Conservation (phyloP, 495 filamentous ascomycete genomes). For the Aspergillus ellipticus region DNA sequence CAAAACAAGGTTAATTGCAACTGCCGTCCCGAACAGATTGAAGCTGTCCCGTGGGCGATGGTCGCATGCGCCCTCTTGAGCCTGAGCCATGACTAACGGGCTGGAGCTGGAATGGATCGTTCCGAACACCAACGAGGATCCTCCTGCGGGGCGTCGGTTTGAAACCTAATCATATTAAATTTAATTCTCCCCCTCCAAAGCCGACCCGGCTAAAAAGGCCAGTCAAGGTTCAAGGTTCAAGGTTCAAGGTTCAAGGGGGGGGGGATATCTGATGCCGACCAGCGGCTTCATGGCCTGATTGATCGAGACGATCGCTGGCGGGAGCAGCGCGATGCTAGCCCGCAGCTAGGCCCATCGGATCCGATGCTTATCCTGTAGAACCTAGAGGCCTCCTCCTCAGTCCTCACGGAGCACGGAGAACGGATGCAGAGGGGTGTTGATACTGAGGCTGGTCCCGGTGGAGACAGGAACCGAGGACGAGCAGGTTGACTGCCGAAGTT, state of each 20-base stretch:
- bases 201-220: conserved; percentile 1
- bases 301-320: neutral
- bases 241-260: too few relatives aligned
- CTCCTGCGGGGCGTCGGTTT: conserved; percentile 14
- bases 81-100: conserved; percentile 2
- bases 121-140: conserved; percentile 10
- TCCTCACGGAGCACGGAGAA: neutral
- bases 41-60: neutral
- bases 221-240: too few relatives aligned
- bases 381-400: too few relatives aligned
- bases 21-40: conserved; percentile 21
- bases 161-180: conserved; percentile 3
- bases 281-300: neutral
- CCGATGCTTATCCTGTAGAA: neutral
- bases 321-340: neutral
- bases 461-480: conserved; percentile 2
- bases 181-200: neutral
- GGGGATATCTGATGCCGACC: too few relatives aligned
- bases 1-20: conserved; percentile 25
- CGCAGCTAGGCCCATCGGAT: neutral
- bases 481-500: neutral
- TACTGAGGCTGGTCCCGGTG: neutral
- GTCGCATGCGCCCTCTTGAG: neutral
- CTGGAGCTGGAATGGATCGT: conserved; percentile 4
- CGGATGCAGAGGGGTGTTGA: too few relatives aligned